Evolutionary conservation across 2,329 filamentous ascomycete species (phyloP), one percentile per base, ranked within the genome.

Genomic region (Calonectria pseudoturangicola): DNA sequence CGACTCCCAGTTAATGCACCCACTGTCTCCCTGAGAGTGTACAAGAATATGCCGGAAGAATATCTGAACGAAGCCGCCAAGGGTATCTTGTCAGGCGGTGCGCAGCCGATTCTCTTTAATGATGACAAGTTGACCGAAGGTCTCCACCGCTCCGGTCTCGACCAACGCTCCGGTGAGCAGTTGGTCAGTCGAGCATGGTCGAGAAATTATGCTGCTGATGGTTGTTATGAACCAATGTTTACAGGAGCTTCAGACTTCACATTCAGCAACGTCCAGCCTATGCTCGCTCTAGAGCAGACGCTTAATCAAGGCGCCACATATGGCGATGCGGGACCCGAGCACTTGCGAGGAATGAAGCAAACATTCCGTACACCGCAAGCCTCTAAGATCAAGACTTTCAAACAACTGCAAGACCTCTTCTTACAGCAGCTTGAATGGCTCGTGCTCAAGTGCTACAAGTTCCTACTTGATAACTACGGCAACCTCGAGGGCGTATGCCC

Each of bases 191-290:
- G 33, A 21, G 13, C 10, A 12, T 58, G 54, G 54, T 39, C 54
- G n/a, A 58, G 54, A 27, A 27, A 58, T 33, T 58, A 58, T 21
- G 54, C 54, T 18, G 54, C 54, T 28, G 54, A 58, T n/a, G 54
- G 54, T 21, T 58, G 54, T 33, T 58, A 39, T 5, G 54, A 58
- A 18, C 54, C 54, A 12, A 58, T 58, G 54, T 58, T 58, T 33
- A 8, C 54, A 9, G 54, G 54, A 16, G 54, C 54, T 33, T 58
- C 54, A 10, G 54, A 58, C 2, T 58, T 58, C 21, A 21, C 25
- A 15, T 58, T 58, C 33, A 21, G 54, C 13, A 58, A 58, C 12
- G 54, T 58, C 5, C n/a, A 58, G 33, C 54, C 54, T 16, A 58
- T 58, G 54, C 33, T 58, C 36, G 54, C 54, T 16, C 28, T 58